These are phyloP conservation scores for Sporothrix phasma DNA, from an alignment of 2,329 filamentous ascomycete species.

Conservation along the genomic window DNA sequence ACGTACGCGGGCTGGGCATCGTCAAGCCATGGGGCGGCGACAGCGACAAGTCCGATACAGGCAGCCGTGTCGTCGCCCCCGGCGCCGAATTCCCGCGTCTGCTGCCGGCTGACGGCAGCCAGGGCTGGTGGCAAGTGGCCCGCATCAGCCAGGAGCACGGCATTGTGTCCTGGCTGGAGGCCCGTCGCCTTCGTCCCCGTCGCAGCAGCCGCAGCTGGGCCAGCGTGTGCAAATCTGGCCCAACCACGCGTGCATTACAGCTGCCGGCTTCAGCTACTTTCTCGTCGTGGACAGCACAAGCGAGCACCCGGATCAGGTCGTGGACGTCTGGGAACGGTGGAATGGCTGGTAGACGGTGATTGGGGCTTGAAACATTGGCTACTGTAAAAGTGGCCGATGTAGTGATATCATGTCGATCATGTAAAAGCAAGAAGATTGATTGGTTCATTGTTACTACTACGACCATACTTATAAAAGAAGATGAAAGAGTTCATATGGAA, in stretches of 20 bases:
- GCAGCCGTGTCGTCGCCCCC: not conserved
- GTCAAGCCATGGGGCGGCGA: conserved; percentile 44
- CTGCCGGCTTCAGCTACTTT: conserved; percentile 62
- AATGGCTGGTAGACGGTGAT: conserved; percentile 49
- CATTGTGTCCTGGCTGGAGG: conserved; percentile 50
- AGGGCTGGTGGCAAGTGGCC: conserved; percentile 55
- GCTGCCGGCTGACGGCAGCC: conserved; percentile 24
- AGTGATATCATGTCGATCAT: no score
- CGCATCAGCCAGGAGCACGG: conserved; percentile 72
- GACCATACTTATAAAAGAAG: no score
- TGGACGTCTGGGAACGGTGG: conserved; percentile 69
- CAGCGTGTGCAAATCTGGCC: conserved; percentile 64
- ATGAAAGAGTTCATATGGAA: no score
- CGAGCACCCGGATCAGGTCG: conserved; percentile 47
- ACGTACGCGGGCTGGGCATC: conserved; percentile 59
- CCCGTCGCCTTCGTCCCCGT: conserved; percentile 33
- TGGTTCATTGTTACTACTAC: no score
- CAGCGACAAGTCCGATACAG: not conserved
- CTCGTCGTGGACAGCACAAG: conserved; percentile 56
- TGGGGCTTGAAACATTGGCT: not conserved
- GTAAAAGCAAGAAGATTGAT: no score
- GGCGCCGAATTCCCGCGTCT: conserved; percentile 23
- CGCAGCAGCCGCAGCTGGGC: conserved; percentile 42
- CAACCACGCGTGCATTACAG: conserved; percentile 72
- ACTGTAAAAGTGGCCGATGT: no score